A percentile compares a stretch with the other conserved stretches of the same genome.
Conservation (phyloP, 164 flowering plant species). For the Vitis labrusca region DNA sequence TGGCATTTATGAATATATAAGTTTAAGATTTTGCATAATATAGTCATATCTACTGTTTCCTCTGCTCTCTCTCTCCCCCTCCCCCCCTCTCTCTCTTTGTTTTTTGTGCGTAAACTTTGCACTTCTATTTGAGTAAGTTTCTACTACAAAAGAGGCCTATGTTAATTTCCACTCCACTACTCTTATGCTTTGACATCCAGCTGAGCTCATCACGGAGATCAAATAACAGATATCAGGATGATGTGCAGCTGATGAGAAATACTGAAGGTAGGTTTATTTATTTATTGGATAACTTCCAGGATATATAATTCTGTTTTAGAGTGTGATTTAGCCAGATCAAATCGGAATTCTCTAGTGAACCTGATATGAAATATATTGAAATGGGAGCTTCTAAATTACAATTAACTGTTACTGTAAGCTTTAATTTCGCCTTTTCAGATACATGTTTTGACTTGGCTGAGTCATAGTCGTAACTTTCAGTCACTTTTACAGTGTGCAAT, state of each 20-base stretch:
- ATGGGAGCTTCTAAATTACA: not conserved
- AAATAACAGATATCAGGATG: conserved; percentile 23
- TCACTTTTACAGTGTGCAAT: too few species aligned
- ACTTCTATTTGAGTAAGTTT: too few species aligned
- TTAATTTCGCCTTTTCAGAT: not conserved
- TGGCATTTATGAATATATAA: too few species aligned
- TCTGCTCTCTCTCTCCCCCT: too few species aligned
- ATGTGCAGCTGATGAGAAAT: conserved; percentile 27
- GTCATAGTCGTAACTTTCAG: too few species aligned
- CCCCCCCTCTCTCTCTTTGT: too few species aligned
- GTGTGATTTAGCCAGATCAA: not conserved
- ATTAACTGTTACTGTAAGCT: not conserved
- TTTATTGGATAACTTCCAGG: conserved; percentile 2
- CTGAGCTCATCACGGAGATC: conserved; percentile 25
- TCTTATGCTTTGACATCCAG: conserved; percentile 33
- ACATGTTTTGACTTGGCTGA: not conserved
- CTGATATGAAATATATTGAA: not conserved
- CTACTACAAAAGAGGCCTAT: not conserved
- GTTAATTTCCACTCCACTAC: not conserved
- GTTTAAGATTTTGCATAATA: too few species aligned
- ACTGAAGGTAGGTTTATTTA: conserved; percentile 41
- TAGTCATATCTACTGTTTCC: too few species aligned
- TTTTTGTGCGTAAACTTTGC: too few species aligned
- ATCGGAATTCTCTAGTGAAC: not conserved
- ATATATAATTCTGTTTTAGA: not conserved